Conservation (phyloP, 2,329 filamentous ascomycete species). For the Phyllosticta paracitricarpa region DNA sequence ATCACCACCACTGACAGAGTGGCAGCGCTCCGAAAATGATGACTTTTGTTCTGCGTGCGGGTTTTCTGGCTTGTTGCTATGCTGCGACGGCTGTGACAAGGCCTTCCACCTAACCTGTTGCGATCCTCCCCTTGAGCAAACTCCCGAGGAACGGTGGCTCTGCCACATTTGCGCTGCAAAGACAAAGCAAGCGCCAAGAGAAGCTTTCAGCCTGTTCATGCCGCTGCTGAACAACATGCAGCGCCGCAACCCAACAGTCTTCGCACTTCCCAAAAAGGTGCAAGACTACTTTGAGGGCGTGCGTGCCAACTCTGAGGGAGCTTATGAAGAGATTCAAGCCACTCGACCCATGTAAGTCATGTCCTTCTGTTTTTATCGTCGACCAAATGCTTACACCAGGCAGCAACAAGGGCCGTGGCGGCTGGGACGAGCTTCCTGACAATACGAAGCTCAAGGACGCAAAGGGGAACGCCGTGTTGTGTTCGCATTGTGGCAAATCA, state of each 20-base stretch:
- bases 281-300: slow-evolving; percentile 74
- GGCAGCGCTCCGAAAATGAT: slow-evolving; percentile 55
- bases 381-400: slow-evolving; percentile 18
- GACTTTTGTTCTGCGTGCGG: slow-evolving; percentile 84
- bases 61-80: slow-evolving; percentile 74
- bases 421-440: slow-evolving; percentile 30
- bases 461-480: slow-evolving; percentile 68
- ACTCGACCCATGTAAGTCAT: slow-evolving; percentile 13
- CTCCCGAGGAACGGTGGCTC: slow-evolving; percentile 51
- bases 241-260: slow-evolving; percentile 60
- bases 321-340: slow-evolving; percentile 56
- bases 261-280: slow-evolving; percentile 57
- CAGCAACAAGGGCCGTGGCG: slow-evolving; percentile 30
- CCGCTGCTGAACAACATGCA: slow-evolving; percentile 56
- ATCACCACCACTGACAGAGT: slow-evolving; percentile 30
- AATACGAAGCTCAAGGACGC: slow-evolving; percentile 55
- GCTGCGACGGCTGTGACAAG: slow-evolving; percentile 84
- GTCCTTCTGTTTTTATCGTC: slow-evolving; percentile 4
- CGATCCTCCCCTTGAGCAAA: slow-evolving; percentile 57
- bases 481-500: slow-evolving; percentile 62
- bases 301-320: slow-evolving; percentile 62
- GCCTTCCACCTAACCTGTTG: slow-evolving; percentile 87
- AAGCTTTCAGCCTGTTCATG: slow-evolving; percentile 45
- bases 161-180: slow-evolving; percentile 61
- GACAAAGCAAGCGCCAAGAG: slow-evolving; percentile 30